Evolutionary conservation across 768 basidiomycete species (phyloP).

Genomic region (Russula virescens): DNA sequence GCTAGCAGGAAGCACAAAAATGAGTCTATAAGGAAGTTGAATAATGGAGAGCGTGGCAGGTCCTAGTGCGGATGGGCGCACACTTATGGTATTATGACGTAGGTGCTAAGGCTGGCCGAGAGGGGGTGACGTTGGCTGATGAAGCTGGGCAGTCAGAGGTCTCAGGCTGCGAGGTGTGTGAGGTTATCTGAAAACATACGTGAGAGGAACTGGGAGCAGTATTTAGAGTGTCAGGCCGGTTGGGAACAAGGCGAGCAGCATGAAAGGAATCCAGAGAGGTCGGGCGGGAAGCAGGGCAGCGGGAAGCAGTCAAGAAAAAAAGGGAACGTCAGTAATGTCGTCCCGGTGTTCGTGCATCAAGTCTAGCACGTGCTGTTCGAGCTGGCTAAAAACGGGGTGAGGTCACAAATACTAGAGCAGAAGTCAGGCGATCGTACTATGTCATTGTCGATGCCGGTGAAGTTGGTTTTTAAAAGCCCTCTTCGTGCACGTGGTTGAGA

Average conservation of each 20-base stretch:
- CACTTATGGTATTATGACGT: too few species aligned
- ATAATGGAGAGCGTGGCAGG: too few species aligned
- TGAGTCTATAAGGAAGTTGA: too few species aligned
- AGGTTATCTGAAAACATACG: constrained; percentile 66
- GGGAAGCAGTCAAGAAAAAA: constrained; percentile 76
- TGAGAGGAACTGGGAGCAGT: constrained; percentile 74
- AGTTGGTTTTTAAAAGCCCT: constrained; percentile 65
- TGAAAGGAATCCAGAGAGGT: constrained; percentile 74
- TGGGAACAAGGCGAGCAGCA: constrained; percentile 53
- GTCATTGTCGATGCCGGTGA: constrained; percentile 55
- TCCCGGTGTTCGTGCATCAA: constrained; percentile 95
- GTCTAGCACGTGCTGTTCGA: constrained; percentile 86
- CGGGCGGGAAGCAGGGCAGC: constrained; percentile 72
- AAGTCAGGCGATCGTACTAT: constrained; percentile 43
- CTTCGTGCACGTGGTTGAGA: constrained; percentile 79
- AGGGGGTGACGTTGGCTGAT: too few species aligned
- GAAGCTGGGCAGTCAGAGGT: too few species aligned
- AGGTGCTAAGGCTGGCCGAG: too few species aligned
- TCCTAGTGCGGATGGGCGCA: too few species aligned
- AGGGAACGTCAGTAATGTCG: constrained; percentile 76
- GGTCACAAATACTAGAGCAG: background rate
- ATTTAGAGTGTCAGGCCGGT: constrained; percentile 72
- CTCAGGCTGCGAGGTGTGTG: too few species aligned
- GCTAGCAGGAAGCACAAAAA: too few species aligned
- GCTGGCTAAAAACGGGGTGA: constrained; percentile 38